These are phyloP conservation scores for Eimeria acervulina DNA, from an alignment of 169 alveolate species.

Conservation along the genomic window DNA sequence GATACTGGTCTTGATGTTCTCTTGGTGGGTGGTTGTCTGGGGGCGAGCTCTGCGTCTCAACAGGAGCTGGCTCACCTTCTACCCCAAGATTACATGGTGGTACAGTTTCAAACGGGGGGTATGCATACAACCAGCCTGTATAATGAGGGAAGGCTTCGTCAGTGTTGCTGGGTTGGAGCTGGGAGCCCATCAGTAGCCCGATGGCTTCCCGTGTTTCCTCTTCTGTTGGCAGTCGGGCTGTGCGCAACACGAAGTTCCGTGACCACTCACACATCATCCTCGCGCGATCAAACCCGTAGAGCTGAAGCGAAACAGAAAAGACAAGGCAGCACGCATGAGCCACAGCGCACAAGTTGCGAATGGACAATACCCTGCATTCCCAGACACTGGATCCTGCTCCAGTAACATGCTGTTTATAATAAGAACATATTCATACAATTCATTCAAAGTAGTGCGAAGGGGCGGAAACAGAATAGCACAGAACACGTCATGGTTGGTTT, in stretches of 20 bases:
- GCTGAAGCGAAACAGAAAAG: conserved; percentile 49
- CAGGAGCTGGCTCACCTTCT: not conserved
- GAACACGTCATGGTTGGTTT: not conserved
- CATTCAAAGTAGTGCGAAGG: no score
- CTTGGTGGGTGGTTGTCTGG: not conserved
- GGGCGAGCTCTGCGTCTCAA: not conserved
- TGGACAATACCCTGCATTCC: not conserved
- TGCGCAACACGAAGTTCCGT: conserved; percentile 52
- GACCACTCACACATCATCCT: conserved; percentile 81
- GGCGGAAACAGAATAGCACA: not conserved
- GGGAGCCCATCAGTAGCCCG: not conserved
- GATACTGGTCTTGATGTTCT: not conserved
- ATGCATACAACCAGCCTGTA: not conserved
- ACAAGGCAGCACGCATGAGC: not conserved
- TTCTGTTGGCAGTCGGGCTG: conserved; percentile 74
- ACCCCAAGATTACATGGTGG: not conserved
- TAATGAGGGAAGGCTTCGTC: not conserved
- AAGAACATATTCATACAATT: no score
- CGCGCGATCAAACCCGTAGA: conserved; percentile 72
- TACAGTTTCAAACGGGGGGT: not conserved
- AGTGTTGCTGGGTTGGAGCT: not conserved
- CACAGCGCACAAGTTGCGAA: not conserved
- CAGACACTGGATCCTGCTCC: not conserved
- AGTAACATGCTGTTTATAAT: no score
- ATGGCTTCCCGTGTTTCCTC: conserved; percentile 61